A percentile compares a stretch with the other conserved stretches of the same genome.
Evolutionary conservation across 2,329 filamentous ascomycete species (phyloP).

Genomic region (Alternaria consortialis): DNA sequence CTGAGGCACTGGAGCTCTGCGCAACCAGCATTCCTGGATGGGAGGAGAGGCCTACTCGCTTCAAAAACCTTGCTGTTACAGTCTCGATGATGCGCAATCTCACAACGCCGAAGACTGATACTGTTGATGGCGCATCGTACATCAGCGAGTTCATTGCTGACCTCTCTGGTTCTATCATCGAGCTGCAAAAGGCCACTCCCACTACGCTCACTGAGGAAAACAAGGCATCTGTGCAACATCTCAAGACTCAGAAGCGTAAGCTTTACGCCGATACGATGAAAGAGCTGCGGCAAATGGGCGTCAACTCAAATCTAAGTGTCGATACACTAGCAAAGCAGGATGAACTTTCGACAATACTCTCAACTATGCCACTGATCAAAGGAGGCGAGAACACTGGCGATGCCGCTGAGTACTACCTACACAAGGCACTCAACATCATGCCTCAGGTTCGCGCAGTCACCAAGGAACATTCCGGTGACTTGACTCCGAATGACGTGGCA

Average conservation of each 20-base stretch:
- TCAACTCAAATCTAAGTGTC: slow-evolving; percentile 81
- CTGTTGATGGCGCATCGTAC: slow-evolving; percentile 65
- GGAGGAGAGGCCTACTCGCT: slow-evolving; percentile 65
- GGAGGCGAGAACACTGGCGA: slow-evolving; percentile 39
- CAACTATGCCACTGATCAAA: slow-evolving; percentile 54
- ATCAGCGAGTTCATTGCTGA: slow-evolving; percentile 75
- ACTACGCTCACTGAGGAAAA: slow-evolving; percentile 84
- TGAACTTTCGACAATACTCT: slow-evolving; percentile 74
- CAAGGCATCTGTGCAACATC: slow-evolving; percentile 81
- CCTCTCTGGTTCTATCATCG: slow-evolving; percentile 71
- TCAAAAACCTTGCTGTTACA: slow-evolving; percentile 75
- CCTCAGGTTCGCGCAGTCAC: slow-evolving; percentile 72
- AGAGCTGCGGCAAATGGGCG: slow-evolving; percentile 84
- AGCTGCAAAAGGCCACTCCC: slow-evolving; percentile 86
- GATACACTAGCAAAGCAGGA: slow-evolving; percentile 77
- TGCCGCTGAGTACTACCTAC: slow-evolving; percentile 74
- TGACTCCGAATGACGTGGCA: slow-evolving; percentile 80
- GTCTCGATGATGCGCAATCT: slow-evolving; percentile 77
- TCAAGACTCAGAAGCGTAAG: slow-evolving; percentile 89
- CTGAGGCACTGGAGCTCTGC: slow-evolving; percentile 32
- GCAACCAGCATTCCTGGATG: slow-evolving; percentile 39
- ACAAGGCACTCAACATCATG: slow-evolving; percentile 79
- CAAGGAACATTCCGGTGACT: slow-evolving; percentile 81
- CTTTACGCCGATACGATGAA: slow-evolving; percentile 90
- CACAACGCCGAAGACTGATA: slow-evolving; percentile 61